Percentiles rank a stretch among this genome's conserved stretches.
These are phyloP conservation scores for Stachybotrys elegans DNA, from an alignment of 2,329 filamentous ascomycete species.

Conservation along the genomic window DNA sequence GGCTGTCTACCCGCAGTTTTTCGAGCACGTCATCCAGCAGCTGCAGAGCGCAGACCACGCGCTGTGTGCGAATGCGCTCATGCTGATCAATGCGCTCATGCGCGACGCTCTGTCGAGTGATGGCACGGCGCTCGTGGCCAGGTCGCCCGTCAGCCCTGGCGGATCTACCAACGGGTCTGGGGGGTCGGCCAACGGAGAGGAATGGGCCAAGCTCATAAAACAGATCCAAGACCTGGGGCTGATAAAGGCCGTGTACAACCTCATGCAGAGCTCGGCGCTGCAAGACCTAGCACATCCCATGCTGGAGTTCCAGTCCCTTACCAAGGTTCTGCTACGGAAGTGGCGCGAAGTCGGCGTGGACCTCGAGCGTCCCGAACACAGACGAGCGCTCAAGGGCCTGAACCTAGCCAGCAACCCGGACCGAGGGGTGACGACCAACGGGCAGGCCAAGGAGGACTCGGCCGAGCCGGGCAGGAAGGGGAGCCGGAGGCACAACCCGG, in stretches of 20 bases:
- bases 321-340: conserved; percentile 78
- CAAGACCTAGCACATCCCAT: conserved; percentile 87
- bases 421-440: conserved; percentile 29
- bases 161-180: conserved; percentile 12
- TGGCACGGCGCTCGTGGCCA: conserved; percentile 34
- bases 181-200: conserved; percentile 40
- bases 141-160: conserved; percentile 8
- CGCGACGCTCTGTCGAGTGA: conserved; percentile 82
- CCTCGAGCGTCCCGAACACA: conserved; percentile 80
- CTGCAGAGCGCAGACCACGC: conserved; percentile 92
- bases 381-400: conserved; percentile 78
- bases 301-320: conserved; percentile 88
- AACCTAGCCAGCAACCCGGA: conserved; percentile 78
- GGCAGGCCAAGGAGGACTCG: conserved; percentile 30
- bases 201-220: conserved; percentile 96
- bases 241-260: conserved; percentile 82
- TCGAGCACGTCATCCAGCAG: conserved; percentile 88
- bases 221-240: conserved; percentile 86
- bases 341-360: conserved; percentile 86
- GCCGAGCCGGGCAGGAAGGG: conserved; percentile 44
- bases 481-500: conserved; percentile 71
- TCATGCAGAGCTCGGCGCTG: conserved; percentile 91
- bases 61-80: conserved; percentile 89
- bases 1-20: conserved; percentile 85
- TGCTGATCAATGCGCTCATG: conserved; percentile 93